Conservation (phyloP, 2,329 filamentous ascomycete genomes). For the Fusarium brachygibbosum region DNA sequence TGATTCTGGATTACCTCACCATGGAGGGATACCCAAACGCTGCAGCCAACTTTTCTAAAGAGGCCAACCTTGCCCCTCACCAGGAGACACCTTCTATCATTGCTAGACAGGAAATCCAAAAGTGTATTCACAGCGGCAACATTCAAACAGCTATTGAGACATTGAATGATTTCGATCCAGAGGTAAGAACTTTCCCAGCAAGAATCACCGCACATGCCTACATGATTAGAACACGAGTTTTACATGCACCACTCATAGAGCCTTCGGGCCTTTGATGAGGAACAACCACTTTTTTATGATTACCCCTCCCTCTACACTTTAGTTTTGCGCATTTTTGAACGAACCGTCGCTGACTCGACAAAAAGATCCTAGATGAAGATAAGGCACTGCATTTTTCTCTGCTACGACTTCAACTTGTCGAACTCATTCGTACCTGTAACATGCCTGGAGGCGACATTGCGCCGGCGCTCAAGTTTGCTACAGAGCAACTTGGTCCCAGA, state of each 20-base stretch:
- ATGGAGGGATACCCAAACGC: slow-evolving; percentile 95
- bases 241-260: slow-evolving; percentile 99
- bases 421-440: slow-evolving; percentile 86
- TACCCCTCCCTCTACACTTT: slow-evolving; percentile 23
- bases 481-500: slow-evolving; percentile 85
- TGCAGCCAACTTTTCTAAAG: slow-evolving; percentile 91
- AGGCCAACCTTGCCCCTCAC: slow-evolving; percentile 86
- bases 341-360: slow-evolving; percentile 26
- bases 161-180: slow-evolving; percentile 89
- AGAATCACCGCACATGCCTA: slow-evolving; percentile 56
- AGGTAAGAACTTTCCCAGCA: slow-evolving; percentile 72
- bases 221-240: slow-evolving; percentile 92
- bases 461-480: slow-evolving; percentile 88
- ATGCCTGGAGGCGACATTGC: slow-evolving; percentile 77
- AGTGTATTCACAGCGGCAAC: slow-evolving; percentile 86
- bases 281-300: slow-evolving; percentile 73
- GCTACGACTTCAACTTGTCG: slow-evolving; percentile 90
- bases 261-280: slow-evolving; percentile 91
- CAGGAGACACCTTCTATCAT: slow-evolving; percentile 80
- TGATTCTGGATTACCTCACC: slow-evolving; percentile 97
- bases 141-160: slow-evolving; percentile 88
- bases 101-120: slow-evolving; percentile 84
- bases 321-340: neutral
- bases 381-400: slow-evolving; percentile 89
- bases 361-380: slow-evolving; percentile 87